A percentile compares a stretch with the other conserved stretches of the same genome.
Evolutionary conservation across 2,329 filamentous ascomycete species (phyloP).

Genomic region (Anisogramma anomala): DNA sequence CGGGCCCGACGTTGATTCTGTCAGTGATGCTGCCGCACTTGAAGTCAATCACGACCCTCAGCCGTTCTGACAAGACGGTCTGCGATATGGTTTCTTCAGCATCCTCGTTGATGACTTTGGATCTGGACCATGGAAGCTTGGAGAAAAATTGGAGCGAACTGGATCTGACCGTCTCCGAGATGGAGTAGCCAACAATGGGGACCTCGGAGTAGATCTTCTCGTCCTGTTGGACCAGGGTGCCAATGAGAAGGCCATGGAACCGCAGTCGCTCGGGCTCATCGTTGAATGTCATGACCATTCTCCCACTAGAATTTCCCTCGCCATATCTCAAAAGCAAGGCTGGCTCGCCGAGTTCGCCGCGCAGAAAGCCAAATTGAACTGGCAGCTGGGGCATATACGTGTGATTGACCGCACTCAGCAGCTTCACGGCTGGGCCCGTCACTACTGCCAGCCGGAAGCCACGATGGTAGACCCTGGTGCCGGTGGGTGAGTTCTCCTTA

Average conservation of each 20-base stretch:
- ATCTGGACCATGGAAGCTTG: constrained; percentile 51
- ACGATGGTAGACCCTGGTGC: constrained; percentile 60
- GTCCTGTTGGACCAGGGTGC: constrained; percentile 53
- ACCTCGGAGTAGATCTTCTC: constrained; percentile 64
- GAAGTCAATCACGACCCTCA: constrained; percentile 66
- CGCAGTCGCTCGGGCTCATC: constrained; percentile 58
- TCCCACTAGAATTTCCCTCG: constrained; percentile 52
- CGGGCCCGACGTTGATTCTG: constrained; percentile 67
- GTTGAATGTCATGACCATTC: constrained; percentile 66
- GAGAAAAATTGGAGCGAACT: constrained; percentile 39
- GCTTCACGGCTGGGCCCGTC: constrained; percentile 66
- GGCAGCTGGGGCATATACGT: constrained; percentile 53
- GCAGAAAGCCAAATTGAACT: constrained; percentile 66
- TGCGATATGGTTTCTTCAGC: constrained; percentile 49
- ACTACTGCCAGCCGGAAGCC: constrained; percentile 71
- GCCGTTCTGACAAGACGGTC: constrained; percentile 63
- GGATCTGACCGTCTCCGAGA: constrained; percentile 42
- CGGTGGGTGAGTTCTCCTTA: constrained; percentile 59
- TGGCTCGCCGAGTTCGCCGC: constrained; percentile 58
- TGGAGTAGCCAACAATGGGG: constrained; percentile 51
- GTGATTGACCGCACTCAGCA: constrained; percentile 65
- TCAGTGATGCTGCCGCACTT: constrained; percentile 71
- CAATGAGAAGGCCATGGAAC: constrained; percentile 63
- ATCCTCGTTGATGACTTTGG: constrained; percentile 62
- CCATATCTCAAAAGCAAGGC: constrained; percentile 61